Base-by-base conservation (phyloP, 495 filamentous ascomycete species). In the Trichoderma orchidacearum region DNA sequence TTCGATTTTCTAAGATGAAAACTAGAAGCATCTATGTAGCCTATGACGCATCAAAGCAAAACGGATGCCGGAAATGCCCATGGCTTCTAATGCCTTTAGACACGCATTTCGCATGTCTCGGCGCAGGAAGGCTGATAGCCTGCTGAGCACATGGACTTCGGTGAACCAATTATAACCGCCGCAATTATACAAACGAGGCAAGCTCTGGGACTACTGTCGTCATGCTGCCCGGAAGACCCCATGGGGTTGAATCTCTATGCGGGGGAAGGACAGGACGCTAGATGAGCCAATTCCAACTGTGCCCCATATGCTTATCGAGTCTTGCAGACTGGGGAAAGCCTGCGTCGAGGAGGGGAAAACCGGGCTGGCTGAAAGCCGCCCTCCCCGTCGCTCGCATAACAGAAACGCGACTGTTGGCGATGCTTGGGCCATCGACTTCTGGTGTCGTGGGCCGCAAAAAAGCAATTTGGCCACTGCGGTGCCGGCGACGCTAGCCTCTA, bases 361-460 rank as follows among this genome's bases (percentile, higher is more conserved):
- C n/a, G n/a, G n/a, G n/a, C n/a, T n/a, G n/a, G n/a, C n/a, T n/a
- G n/a, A n/a, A n/a, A n/a, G n/a, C n/a, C n/a, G n/a, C n/a, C n/a
- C n/a, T n/a, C n/a, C n/a, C n/a, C n/a, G n/a, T n/a, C n/a, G n/a
- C n/a, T n/a, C n/a, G n/a, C n/a, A n/a, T n/a, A n/a, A n/a, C n/a
- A n/a, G 41, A 8, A 25, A 8, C 13, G 21, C 21, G 41, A 3
- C 41, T 48, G 18, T 23, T 48, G 41, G 41, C 41, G 41, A 48
- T 48, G 18, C 18, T 11, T 23, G 2, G 41, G 41, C 41, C 7
- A 48, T 25, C 41, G 7, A 8, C 15, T 27, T 48, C 27, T 48
- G 41, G 41, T 48, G 41, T 48, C 41, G 41, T 48, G 41, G 41
- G 41, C 41, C 41, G 18, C 41, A 48, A 48, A 35, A 48, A 48